phyloP scores from a whole-genome alignment of 192 early-diverging fungal genomes.

The Phlyctochytrium planicorne region DNA sequence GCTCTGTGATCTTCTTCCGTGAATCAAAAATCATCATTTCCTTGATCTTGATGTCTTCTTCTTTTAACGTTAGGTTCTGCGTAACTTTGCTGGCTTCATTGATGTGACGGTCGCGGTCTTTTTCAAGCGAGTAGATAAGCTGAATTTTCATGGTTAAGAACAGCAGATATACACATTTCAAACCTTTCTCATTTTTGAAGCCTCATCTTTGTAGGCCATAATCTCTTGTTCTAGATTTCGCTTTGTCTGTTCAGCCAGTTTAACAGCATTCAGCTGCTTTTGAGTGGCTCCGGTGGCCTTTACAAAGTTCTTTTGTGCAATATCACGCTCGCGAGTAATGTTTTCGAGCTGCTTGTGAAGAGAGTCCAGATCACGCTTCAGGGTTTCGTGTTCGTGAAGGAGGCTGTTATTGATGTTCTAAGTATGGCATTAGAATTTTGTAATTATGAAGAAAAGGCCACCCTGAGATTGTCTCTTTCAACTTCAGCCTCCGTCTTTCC shows the following conservation, averaged over 20 bases:
- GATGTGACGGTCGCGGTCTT: slow-evolving; percentile 54
- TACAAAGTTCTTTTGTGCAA: slow-evolving; percentile 59
- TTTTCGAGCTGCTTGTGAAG: slow-evolving; percentile 44
- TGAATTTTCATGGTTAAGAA: slow-evolving; percentile 8
- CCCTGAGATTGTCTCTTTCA: slow-evolving; percentile 49
- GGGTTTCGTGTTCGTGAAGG: slow-evolving; percentile 44
- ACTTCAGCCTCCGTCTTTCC: slow-evolving; percentile 51
- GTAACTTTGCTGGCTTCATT: slow-evolving; percentile 39
- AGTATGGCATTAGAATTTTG: not conserved
- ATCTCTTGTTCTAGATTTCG: slow-evolving; percentile 64
- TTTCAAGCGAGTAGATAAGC: slow-evolving; percentile 61
- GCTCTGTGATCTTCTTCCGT: slow-evolving; percentile 56
- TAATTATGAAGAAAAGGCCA: slow-evolving; percentile 14
- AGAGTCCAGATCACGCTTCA: slow-evolving; percentile 38
- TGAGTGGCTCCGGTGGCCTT: slow-evolving; percentile 52
- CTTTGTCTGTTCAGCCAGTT: slow-evolving; percentile 59
- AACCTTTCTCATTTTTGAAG: slow-evolving; percentile 62
- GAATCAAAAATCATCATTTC: slow-evolving; percentile 60
- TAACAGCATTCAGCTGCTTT: slow-evolving; percentile 53
- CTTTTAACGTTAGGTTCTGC: slow-evolving; percentile 32
- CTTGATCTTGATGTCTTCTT: slow-evolving; percentile 62
- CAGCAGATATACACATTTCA: not conserved
- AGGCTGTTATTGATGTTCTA: slow-evolving; percentile 35
- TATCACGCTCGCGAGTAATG: slow-evolving; percentile 53
- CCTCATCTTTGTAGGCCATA: slow-evolving; percentile 58